These are phyloP conservation scores for Citrus australasica DNA, from an alignment of 345 rosid genomes.

Conservation along the genomic window DNA sequence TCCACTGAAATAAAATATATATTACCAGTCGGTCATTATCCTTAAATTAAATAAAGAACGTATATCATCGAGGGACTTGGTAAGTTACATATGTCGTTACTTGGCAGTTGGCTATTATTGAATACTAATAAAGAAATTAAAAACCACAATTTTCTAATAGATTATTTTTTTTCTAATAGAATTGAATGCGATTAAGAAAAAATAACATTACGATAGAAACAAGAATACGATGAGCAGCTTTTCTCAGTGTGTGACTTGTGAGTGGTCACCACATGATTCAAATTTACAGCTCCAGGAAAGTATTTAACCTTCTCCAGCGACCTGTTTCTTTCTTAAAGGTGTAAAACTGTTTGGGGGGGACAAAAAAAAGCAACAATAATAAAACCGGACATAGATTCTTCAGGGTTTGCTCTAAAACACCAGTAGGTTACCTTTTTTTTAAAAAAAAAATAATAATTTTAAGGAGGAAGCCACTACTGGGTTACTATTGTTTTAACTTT, in stretches of 20 bases:
- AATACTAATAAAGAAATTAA: neutral
- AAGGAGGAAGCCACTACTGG: too few species aligned
- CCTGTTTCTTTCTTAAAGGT: too few species aligned
- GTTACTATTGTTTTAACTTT: too few species aligned
- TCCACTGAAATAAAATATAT: neutral
- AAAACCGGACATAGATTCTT: too few species aligned
- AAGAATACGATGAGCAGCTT: constrained; percentile 11
- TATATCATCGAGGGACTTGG: too few species aligned
- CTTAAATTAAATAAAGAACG: neutral
- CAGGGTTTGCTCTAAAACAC: too few species aligned
- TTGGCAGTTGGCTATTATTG: neutral
- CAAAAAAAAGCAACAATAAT: too few species aligned
- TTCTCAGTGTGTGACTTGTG: neutral
- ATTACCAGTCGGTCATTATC: neutral
- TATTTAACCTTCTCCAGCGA: neutral
- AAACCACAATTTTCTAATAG: neutral
- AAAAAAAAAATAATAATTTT: too few species aligned
- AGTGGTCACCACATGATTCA: neutral
- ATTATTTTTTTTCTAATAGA: too few species aligned
- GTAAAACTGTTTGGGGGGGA: too few species aligned
- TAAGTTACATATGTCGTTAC: too few species aligned
- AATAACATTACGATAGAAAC: neutral
- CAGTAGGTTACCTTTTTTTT: too few species aligned
- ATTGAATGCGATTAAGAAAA: neutral
- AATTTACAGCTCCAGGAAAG: neutral